Evolutionary conservation across 441 rosid species (phyloP).

Genomic region (Populus trichocarpa): DNA sequence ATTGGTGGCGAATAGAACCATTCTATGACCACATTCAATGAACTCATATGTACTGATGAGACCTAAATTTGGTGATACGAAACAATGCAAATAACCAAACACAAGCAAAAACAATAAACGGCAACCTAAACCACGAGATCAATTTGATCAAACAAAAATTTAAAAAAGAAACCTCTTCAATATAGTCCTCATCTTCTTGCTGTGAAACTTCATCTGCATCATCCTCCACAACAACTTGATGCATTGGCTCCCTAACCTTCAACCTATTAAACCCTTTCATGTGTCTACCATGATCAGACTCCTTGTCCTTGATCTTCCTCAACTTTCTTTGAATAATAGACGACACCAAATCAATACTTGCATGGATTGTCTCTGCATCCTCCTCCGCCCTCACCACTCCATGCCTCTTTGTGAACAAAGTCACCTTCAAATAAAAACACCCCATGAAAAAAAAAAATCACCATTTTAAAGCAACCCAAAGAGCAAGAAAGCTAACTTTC

Average conservation of each 20-base stretch:
- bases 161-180: slow-evolving; percentile 48
- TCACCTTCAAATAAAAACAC: slow-evolving; percentile 43
- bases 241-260: slow-evolving; percentile 57
- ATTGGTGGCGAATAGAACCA: not conserved
- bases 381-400: slow-evolving; percentile 96
- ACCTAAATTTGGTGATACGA: not conserved
- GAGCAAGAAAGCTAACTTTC: not conserved
- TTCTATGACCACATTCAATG: not conserved
- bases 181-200: slow-evolving; percentile 38
- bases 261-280: slow-evolving; percentile 69
- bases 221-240: slow-evolving; percentile 28
- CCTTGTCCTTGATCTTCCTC: slow-evolving; percentile 97
- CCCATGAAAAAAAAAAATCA: slow-evolving; percentile 1
- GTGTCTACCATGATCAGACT: slow-evolving; percentile 88
- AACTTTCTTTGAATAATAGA: slow-evolving; percentile 74
- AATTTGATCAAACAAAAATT: slow-evolving; percentile 4
- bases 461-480: not conserved
- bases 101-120: not conserved
- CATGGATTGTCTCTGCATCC: slow-evolving; percentile 69
- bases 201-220: slow-evolving; percentile 31
- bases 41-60: not conserved
- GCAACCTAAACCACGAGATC: not conserved
- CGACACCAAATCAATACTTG: slow-evolving; percentile 79
- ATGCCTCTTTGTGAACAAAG: slow-evolving; percentile 83
- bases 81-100: not conserved